Percentiles rank a stretch among this genome's conserved stretches.
Conservation (phyloP, 805 yeast species). For the Clavispora asparagi region DNA sequence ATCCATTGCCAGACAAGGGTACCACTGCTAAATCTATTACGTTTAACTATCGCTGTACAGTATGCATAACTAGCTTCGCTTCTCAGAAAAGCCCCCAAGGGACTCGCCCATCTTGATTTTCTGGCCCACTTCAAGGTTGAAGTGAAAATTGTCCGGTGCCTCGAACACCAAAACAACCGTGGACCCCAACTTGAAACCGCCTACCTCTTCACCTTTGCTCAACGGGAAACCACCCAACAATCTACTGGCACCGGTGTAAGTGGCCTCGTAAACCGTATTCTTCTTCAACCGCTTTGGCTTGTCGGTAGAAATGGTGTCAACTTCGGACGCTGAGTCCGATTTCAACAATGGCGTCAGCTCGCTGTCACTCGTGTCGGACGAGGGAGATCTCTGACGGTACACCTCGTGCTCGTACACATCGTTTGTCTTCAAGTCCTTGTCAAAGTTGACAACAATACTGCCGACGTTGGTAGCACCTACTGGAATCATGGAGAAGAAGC, state of each 20-base stretch:
- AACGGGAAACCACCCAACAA: slow-evolving; percentile 83
- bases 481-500: slow-evolving; percentile 97
- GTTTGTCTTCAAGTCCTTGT: slow-evolving; percentile 83
- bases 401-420: slow-evolving; percentile 53
- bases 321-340: slow-evolving; percentile 5
- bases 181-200: slow-evolving; percentile 93
- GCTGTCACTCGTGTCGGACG: slow-evolving; percentile 5
- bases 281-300: slow-evolving; percentile 45
- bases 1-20: no score
- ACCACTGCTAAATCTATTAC: background rate
- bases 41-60: background rate
- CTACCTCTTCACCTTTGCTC: slow-evolving; percentile 89
- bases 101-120: slow-evolving; percentile 80
- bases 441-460: slow-evolving; percentile 86
- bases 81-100: slow-evolving; percentile 45
- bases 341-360: slow-evolving; percentile 30
- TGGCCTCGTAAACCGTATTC: slow-evolving; percentile 90
- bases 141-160: slow-evolving; percentile 80
- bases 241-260: slow-evolving; percentile 73
- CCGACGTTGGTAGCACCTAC: slow-evolving; percentile 99
- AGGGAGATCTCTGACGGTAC: slow-evolving; percentile 18
- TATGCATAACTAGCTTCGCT: background rate
- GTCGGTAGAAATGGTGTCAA: slow-evolving; percentile 1
- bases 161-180: slow-evolving; percentile 97
- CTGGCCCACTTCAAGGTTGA: slow-evolving; percentile 66